Evolutionary conservation across 1,284 basidiomycete species (phyloP).

Genomic region (Peniophora sp.): DNA sequence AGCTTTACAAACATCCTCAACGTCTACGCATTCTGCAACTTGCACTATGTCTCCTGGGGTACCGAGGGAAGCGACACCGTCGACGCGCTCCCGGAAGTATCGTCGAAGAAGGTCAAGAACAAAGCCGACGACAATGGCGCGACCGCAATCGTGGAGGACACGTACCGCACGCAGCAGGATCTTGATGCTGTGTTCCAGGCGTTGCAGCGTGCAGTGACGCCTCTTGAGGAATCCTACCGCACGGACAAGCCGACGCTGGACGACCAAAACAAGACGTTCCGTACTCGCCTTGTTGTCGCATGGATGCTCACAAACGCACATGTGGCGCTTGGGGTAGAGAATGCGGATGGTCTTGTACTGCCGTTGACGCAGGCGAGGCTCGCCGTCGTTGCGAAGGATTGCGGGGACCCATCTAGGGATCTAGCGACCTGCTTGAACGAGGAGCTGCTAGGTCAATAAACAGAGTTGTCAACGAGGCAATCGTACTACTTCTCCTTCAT

Average conservation of each 20-base stretch:
- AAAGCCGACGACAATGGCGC: conserved; percentile 36
- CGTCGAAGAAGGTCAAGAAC: conserved; percentile 74
- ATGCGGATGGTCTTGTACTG: conserved; percentile 64
- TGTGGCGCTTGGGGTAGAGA: conserved; percentile 78
- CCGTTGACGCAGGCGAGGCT: conserved; percentile 28
- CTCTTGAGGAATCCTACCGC: conserved; percentile 62
- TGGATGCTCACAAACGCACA: conserved; percentile 85
- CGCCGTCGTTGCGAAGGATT: background rate
- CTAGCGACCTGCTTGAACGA: background rate
- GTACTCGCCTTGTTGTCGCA: conserved; percentile 76
- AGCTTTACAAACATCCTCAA: conserved; percentile 93
- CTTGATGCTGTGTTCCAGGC: conserved; percentile 92
- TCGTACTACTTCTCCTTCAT: conserved; percentile 79
- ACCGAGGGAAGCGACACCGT: conserved; percentile 96
- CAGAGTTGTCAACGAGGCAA: conserved; percentile 49
- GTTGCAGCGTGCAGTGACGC: conserved; percentile 85
- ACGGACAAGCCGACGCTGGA: conserved; percentile 83
- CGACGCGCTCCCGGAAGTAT: conserved; percentile 87
- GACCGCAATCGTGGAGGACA: conserved; percentile 67
- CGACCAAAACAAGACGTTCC: conserved; percentile 90
- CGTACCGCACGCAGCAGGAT: conserved; percentile 74
- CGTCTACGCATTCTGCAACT: conserved; percentile 94
- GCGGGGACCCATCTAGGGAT: background rate
- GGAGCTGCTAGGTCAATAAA: conserved; percentile 33
- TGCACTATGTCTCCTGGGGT: conserved; percentile 91